phyloP scores from a whole-genome alignment of 345 rosid genomes.

The Eucalyptus caleyi region DNA sequence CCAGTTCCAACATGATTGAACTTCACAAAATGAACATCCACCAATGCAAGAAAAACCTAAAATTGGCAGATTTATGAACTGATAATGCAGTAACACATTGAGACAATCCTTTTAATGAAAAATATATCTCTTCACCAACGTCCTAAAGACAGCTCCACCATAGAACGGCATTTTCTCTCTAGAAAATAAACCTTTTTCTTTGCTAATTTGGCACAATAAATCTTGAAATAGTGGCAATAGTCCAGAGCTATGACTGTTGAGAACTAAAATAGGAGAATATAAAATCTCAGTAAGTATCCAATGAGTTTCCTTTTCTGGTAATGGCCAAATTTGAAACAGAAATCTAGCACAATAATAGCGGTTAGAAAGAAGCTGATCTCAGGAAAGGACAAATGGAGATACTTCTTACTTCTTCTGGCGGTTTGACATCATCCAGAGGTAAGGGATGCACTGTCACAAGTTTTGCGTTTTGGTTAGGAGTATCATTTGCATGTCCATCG shows the following conservation, averaged over 20 bases:
- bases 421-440: conserved; percentile 16
- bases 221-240: background rate
- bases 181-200: background rate
- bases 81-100: background rate
- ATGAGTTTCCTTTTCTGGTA: background rate
- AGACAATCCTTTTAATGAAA: background rate
- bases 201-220: background rate
- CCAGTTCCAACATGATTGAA: background rate
- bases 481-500: conserved; percentile 23
- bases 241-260: background rate
- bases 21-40: background rate
- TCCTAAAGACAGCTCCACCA: background rate
- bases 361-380: background rate
- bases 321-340: background rate
- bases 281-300: background rate
- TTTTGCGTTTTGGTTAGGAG: conserved; percentile 15
- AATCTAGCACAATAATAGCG: background rate
- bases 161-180: background rate
- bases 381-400: background rate
- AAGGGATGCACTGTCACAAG: conserved; percentile 41
- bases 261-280: background rate
- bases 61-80: background rate
- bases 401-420: conserved; percentile 21
- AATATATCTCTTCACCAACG: background rate
- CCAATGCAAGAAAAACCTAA: background rate